Evolutionary conservation across 108 stramenopile species (phyloP).

Genomic region (Cyclotella sp.): DNA sequence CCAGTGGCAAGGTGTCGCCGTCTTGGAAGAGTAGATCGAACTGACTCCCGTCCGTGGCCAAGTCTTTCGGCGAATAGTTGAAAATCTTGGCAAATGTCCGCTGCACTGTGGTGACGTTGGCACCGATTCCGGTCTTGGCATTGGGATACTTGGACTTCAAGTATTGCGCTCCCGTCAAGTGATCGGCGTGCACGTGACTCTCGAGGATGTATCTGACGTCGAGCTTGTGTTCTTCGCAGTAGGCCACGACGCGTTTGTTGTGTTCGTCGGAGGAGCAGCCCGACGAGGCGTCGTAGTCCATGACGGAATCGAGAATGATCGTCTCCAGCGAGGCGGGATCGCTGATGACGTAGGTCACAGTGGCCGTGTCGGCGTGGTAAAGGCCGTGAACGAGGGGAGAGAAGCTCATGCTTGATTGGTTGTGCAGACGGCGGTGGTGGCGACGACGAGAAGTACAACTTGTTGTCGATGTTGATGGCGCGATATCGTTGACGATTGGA

Average conservation of each 20-base stretch:
- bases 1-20: constrained; percentile 44
- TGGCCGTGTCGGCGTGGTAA: constrained; percentile 44
- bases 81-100: constrained; percentile 37
- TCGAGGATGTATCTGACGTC: constrained; percentile 49
- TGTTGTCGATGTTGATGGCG: not conserved
- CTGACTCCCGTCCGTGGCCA: constrained; percentile 42
- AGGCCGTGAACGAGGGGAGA: constrained; percentile 34
- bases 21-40: constrained; percentile 51
- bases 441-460: not conserved
- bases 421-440: not conserved
- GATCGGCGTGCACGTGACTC: constrained; percentile 58
- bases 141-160: constrained; percentile 39
- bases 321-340: constrained; percentile 33
- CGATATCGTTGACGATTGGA: too few species aligned
- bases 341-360: constrained; percentile 51
- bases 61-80: constrained; percentile 36
- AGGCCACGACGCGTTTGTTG: constrained; percentile 29
- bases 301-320: constrained; percentile 55
- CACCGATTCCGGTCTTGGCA: constrained; percentile 51
- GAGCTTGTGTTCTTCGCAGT: constrained; percentile 19
- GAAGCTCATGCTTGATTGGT: constrained; percentile 2
- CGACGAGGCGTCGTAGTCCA: constrained; percentile 49
- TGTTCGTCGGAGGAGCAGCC: constrained; percentile 45
- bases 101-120: constrained; percentile 51
- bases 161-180: constrained; percentile 52